Conservation (phyloP, 2,329 filamentous ascomycete genomes). For the Elsinoe necatrix region DNA sequence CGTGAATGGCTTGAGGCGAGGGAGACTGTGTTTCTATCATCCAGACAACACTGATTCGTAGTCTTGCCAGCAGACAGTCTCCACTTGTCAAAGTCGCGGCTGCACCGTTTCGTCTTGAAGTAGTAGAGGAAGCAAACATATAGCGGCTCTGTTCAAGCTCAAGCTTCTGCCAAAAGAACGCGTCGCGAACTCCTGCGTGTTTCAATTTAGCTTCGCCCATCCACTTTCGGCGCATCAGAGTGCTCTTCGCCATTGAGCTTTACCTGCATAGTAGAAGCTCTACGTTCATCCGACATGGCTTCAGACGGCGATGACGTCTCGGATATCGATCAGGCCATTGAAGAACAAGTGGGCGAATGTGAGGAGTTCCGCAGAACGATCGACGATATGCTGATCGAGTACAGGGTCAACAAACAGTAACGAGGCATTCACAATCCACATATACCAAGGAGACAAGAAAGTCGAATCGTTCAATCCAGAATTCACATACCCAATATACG, state of each 20-base stretch:
- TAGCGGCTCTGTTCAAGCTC: constrained; percentile 6
- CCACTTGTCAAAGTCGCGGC: too few relatives aligned
- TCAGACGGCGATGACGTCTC: constrained; percentile 15
- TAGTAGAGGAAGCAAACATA: background rate
- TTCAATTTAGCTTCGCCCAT: constrained; percentile 9
- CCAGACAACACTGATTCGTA: too few relatives aligned
- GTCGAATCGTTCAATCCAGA: constrained; percentile 68
- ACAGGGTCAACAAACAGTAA: constrained; percentile 50
- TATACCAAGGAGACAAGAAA: constrained; percentile 43
- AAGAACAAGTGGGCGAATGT: constrained; percentile 19
- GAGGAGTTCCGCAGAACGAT: background rate
- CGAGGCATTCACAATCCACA: constrained; percentile 54
- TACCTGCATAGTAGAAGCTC: too few relatives aligned
- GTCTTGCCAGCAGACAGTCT: too few relatives aligned
- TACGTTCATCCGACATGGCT: background rate
- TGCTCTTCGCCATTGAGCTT: background rate
- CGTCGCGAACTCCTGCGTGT: constrained; percentile 8
- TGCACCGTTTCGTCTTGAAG: too few relatives aligned
- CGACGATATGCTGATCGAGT: constrained; percentile 1
- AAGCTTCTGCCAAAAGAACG: constrained; percentile 2
- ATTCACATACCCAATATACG: constrained; percentile 88
- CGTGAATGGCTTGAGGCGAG: background rate
- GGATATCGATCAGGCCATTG: constrained; percentile 13
- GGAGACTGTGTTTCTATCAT: too few relatives aligned
- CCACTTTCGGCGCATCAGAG: background rate